Conservation (phyloP, 2,329 filamentous ascomycete species). For the Cadophora malorum region DNA sequence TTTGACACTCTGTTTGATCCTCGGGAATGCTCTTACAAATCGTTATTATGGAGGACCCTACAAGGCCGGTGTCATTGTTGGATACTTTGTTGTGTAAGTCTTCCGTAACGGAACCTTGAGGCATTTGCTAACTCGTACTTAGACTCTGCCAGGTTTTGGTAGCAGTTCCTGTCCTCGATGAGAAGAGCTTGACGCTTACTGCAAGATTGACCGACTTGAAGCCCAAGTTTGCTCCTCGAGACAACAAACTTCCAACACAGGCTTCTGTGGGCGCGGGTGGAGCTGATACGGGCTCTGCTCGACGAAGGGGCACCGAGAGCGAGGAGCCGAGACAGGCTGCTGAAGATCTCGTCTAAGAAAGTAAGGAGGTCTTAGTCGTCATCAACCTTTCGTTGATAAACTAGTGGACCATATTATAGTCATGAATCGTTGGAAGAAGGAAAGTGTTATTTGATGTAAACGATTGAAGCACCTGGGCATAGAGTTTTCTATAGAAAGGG, state of each 20-base stretch:
- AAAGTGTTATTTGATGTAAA: background rate
- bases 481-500: background rate
- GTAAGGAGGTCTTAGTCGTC: background rate
- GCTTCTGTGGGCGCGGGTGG: background rate
- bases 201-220: slow-evolving; percentile 25
- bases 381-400: background rate
- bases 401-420: background rate
- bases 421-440: background rate
- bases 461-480: background rate
- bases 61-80: slow-evolving; percentile 27
- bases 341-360: slow-evolving; percentile 25
- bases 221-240: slow-evolving; percentile 20
- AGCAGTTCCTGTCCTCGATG: slow-evolving; percentile 72
- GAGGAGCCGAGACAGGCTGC: slow-evolving; percentile 22
- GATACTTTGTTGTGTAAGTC: slow-evolving; percentile 34
- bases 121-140: background rate
- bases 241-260: slow-evolving; percentile 25
- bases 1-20: slow-evolving; percentile 26
- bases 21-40: slow-evolving; percentile 16
- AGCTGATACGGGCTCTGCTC: slow-evolving; percentile 23
- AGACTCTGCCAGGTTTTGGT: slow-evolving; percentile 24
- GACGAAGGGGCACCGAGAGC: slow-evolving; percentile 18
- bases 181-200: slow-evolving; percentile 62
- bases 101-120: background rate
- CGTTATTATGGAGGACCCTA: slow-evolving; percentile 20